phyloP scores from a whole-genome alignment of 768 basidiomycete species.

The Infundibulicybe gibba region DNA sequence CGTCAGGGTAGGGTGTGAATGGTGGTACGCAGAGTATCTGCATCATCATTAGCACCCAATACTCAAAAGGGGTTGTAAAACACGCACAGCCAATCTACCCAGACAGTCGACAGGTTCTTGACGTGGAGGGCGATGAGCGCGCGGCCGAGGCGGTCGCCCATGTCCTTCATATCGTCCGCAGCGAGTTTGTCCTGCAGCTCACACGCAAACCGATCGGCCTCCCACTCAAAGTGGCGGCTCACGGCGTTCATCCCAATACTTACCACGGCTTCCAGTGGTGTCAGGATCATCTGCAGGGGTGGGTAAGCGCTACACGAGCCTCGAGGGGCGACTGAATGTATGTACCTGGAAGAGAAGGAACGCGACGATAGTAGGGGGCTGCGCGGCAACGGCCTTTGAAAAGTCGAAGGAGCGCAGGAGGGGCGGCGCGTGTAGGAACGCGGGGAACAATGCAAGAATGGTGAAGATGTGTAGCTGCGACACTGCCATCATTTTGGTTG shows the following conservation, averaged over 20 bases:
- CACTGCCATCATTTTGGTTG: slow-evolving; percentile 81
- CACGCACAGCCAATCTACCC: slow-evolving; percentile 88
- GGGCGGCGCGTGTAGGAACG: slow-evolving; percentile 79
- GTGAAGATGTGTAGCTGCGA: slow-evolving; percentile 87
- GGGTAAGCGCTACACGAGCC: too few species aligned
- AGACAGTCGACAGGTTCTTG: slow-evolving; percentile 89
- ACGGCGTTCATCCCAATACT: slow-evolving; percentile 76
- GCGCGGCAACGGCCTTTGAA: slow-evolving; percentile 53
- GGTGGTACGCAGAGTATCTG: slow-evolving; percentile 93
- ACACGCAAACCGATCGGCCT: slow-evolving; percentile 82
- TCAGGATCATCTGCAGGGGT: slow-evolving; percentile 72
- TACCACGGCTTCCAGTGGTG: slow-evolving; percentile 74
- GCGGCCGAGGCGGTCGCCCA: slow-evolving; percentile 81
- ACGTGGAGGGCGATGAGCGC: slow-evolving; percentile 86
- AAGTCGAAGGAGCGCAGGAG: slow-evolving; percentile 83
- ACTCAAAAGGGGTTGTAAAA: slow-evolving; percentile 1
- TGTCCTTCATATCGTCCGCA: slow-evolving; percentile 65
- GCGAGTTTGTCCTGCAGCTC: slow-evolving; percentile 55
- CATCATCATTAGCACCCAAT: slow-evolving; percentile 1
- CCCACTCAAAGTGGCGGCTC: slow-evolving; percentile 85
- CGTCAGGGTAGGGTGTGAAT: slow-evolving; percentile 92
- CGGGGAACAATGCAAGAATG: slow-evolving; percentile 85
- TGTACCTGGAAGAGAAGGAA: slow-evolving; percentile 80
- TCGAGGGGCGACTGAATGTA: not conserved
- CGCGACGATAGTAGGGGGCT: slow-evolving; percentile 79